phyloP scores from a whole-genome alignment of 345 rosid genomes.

The Nephelium lappaceum region DNA sequence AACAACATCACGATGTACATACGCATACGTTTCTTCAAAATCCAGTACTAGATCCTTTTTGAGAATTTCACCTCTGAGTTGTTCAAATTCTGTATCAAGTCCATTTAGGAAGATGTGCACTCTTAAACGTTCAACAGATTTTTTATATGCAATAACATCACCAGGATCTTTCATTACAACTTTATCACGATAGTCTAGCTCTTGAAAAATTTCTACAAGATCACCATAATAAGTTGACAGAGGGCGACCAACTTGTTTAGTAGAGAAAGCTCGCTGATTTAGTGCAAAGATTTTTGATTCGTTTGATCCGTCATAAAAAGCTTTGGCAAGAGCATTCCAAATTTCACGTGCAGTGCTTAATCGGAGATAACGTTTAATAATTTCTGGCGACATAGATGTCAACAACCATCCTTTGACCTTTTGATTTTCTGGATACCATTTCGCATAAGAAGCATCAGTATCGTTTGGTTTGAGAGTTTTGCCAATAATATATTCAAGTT shows the following conservation, averaged over 20 bases:
- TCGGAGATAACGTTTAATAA: not conserved
- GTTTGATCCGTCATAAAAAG: constrained; percentile 3
- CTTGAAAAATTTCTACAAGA: constrained; percentile 21
- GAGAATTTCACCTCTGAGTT: not conserved
- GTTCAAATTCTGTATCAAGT: not conserved
- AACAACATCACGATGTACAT: not conserved
- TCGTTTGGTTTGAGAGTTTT: not conserved
- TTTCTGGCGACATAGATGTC: not conserved
- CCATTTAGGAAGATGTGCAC: constrained; percentile 17
- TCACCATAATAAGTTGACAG: constrained; percentile 17
- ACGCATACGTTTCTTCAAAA: not conserved
- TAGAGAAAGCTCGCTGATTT: not conserved
- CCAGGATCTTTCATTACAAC: constrained; percentile 13
- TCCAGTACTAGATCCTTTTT: not conserved
- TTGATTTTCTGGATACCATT: not conserved
- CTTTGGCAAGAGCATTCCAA: constrained; percentile 18
- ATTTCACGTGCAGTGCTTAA: constrained; percentile 8
- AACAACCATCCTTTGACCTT: not conserved
- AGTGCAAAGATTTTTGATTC: not conserved
- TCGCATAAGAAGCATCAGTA: not conserved
- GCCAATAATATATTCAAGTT: not conserved
- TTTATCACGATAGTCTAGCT: constrained; percentile 11
- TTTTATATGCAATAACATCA: constrained; percentile 11
- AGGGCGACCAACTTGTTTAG: not conserved
- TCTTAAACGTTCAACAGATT: not conserved